Evolutionary conservation across 768 basidiomycete genomes (phyloP).

Genomic region (Pleurotus tuber-regium): DNA sequence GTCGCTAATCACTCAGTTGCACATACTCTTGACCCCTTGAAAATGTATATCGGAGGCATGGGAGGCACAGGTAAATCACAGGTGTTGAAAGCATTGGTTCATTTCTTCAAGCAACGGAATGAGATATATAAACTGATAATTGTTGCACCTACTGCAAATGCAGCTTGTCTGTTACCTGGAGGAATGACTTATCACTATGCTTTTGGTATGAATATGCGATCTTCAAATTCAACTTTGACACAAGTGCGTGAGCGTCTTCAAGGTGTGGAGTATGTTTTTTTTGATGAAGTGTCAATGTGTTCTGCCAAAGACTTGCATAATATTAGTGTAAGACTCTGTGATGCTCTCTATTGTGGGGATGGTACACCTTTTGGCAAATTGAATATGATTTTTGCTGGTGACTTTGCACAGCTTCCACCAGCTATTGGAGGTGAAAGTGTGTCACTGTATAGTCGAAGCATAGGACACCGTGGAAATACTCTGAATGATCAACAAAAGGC

Average conservation of each 20-base stretch:
- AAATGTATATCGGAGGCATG: slow-evolving; percentile 31
- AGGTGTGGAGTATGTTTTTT: slow-evolving; percentile 33
- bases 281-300: slow-evolving; percentile 43
- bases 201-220: background rate
- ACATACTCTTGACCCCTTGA: slow-evolving; percentile 17
- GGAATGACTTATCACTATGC: too few relatives aligned
- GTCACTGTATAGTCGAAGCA: slow-evolving; percentile 15
- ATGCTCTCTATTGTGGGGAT: slow-evolving; percentile 12
- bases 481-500: slow-evolving; percentile 17
- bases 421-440: slow-evolving; percentile 15
- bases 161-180: slow-evolving; percentile 21
- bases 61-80: slow-evolving; percentile 32
- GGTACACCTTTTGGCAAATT: slow-evolving; percentile 30
- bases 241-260: slow-evolving; percentile 7
- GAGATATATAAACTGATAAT: slow-evolving; percentile 24
- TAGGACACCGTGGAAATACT: slow-evolving; percentile 5
- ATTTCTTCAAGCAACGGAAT: slow-evolving; percentile 21
- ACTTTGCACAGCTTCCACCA: slow-evolving; percentile 34
- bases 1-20: slow-evolving; percentile 24
- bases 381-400: slow-evolving; percentile 35
- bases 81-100: slow-evolving; percentile 24
- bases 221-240: background rate
- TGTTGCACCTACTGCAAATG: slow-evolving; percentile 24
- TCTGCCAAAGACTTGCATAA: slow-evolving; percentile 27
- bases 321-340: slow-evolving; percentile 24